Evolutionary conservation across 805 yeast species (phyloP).

Genomic region (Saturnispora besseyi): DNA sequence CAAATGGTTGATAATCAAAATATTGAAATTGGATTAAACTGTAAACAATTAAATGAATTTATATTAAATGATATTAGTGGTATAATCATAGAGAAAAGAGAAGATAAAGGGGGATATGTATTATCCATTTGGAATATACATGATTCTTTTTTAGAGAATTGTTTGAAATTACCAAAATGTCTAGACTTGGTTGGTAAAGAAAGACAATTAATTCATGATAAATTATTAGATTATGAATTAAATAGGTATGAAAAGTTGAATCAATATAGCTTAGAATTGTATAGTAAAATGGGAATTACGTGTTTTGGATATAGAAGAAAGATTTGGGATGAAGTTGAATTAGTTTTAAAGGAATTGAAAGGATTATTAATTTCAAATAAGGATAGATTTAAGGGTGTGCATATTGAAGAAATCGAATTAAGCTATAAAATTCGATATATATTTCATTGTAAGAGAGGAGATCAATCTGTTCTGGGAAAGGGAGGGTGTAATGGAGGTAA

Average conservation of each 20-base stretch:
- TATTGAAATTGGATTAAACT: background rate
- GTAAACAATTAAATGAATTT: slow-evolving; percentile 11
- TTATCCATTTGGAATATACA: slow-evolving; percentile 56
- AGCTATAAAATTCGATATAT: slow-evolving; percentile 1
- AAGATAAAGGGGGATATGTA: slow-evolving; percentile 20
- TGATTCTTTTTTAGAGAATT: slow-evolving; percentile 26
- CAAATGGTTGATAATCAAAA: background rate
- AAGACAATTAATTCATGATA: slow-evolving; percentile 1
- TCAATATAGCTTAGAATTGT: background rate
- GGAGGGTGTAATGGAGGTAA: background rate
- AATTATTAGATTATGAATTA: slow-evolving; percentile 6
- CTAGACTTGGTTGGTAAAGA: background rate
- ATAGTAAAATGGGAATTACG: slow-evolving; percentile 1
- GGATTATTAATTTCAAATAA: background rate
- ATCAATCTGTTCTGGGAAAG: slow-evolving; percentile 9
- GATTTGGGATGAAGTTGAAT: slow-evolving; percentile 4
- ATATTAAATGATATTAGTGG: slow-evolving; percentile 48
- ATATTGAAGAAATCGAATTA: background rate
- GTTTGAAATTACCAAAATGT: background rate
- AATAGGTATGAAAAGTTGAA: slow-evolving; percentile 9
- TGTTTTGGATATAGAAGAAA: slow-evolving; percentile 1
- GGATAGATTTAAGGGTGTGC: background rate
- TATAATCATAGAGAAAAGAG: slow-evolving; percentile 46
- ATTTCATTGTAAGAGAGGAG: background rate
- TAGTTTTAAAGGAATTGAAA: background rate